Evolutionary conservation across 192 early-diverging fungal species (phyloP).

Genomic region (Phlyctochytrium arcticum): DNA sequence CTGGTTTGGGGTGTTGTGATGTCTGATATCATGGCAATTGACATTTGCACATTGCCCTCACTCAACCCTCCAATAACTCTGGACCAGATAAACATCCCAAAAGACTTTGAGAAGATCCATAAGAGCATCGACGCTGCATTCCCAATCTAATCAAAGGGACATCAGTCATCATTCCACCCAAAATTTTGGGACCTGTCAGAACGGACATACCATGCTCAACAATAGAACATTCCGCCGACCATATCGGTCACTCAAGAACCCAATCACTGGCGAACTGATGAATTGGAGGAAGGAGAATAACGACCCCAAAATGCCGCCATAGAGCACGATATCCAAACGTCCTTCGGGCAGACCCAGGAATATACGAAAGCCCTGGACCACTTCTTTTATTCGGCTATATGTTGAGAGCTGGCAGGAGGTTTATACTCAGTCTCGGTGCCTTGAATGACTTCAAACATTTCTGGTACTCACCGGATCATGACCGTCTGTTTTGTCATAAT

Average conservation of each 20-base stretch:
- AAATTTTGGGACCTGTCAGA: neutral
- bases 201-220: constrained; percentile 68
- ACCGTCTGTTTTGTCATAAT: constrained; percentile 71
- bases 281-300: constrained; percentile 95
- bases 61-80: constrained; percentile 88
- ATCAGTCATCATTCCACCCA: no score
- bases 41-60: constrained; percentile 97
- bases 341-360: constrained; percentile 31
- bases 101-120: constrained; percentile 87
- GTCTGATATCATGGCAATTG: constrained; percentile 93
- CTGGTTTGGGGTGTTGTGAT: constrained; percentile 74
- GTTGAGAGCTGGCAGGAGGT: constrained; percentile 7
- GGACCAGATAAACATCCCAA: constrained; percentile 78
- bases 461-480: constrained; percentile 43
- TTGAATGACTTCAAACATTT: neutral
- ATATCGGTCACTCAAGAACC: constrained; percentile 68
- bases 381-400: constrained; percentile 34
- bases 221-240: constrained; percentile 81
- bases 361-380: constrained; percentile 36
- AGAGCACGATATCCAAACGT: constrained; percentile 68
- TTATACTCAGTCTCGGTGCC: neutral
- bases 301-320: constrained; percentile 88
- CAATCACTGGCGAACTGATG: constrained; percentile 79
- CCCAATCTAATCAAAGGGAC: no score
- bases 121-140: constrained; percentile 83